These are phyloP conservation scores for Malania oleifera DNA, from an alignment of 164 flowering plant genomes.

Conservation along the genomic window DNA sequence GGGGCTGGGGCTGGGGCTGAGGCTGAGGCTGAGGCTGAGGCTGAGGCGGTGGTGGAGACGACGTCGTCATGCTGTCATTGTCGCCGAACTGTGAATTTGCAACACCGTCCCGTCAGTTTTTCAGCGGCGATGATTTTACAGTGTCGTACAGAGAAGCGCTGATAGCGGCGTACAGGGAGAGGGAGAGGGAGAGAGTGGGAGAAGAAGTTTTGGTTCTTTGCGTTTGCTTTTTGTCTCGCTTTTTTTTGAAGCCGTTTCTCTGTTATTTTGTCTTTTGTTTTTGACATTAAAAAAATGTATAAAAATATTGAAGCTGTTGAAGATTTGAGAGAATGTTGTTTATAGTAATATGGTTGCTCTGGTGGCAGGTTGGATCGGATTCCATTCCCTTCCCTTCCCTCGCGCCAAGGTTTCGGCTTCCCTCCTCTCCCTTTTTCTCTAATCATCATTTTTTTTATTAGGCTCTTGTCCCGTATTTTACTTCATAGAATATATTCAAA, in stretches of 20 bases:
- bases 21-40: slow-evolving; percentile 12
- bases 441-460: too few species aligned
- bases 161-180: slow-evolving; percentile 16
- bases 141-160: slow-evolving; percentile 11
- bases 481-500: too few species aligned
- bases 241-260: slow-evolving; percentile 7
- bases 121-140: not conserved
- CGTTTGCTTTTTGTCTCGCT: not conserved
- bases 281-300: not conserved
- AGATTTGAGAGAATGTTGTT: slow-evolving; percentile 8
- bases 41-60: slow-evolving; percentile 20
- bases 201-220: not conserved
- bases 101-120: too few species aligned
- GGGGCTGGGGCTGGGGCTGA: slow-evolving; percentile 8
- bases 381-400: slow-evolving; percentile 39
- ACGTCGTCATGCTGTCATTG: slow-evolving; percentile 27
- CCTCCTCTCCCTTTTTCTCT: too few species aligned
- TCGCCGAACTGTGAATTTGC: too few species aligned
- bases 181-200: not conserved
- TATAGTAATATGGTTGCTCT: not conserved
- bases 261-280: not conserved
- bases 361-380: slow-evolving; percentile 26
- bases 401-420: too few species aligned
- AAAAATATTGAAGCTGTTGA: too few species aligned
- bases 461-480: too few species aligned